Percentiles rank a stretch among this genome's conserved stretches.
These are phyloP conservation scores for Pythium volutum DNA, from an alignment of 352 stramenopile genomes.

Conservation along the genomic window DNA sequence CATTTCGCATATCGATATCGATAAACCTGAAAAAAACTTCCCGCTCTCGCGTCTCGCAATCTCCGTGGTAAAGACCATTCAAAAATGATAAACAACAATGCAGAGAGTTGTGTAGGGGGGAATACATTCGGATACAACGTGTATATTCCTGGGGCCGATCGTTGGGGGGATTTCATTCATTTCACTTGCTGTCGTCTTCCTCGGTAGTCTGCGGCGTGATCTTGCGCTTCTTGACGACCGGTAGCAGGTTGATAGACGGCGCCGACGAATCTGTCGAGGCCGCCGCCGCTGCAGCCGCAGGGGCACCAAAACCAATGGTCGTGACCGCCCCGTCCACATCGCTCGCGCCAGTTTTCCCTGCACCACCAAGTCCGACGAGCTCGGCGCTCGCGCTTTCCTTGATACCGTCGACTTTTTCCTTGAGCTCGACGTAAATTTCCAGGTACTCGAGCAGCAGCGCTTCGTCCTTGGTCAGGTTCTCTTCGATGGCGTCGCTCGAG, in stretches of 20 bases:
- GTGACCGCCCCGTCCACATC: conserved; percentile 32
- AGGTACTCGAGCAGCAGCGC: conserved; percentile 72
- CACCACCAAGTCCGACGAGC: conserved; percentile 4
- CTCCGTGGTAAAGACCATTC: too few relatives aligned
- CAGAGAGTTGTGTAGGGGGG: too few relatives aligned
- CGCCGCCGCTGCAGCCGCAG: conserved; percentile 6
- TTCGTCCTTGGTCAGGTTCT: conserved; percentile 33
- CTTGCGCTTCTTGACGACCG: conserved; percentile 70
- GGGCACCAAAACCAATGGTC: conserved; percentile 63
- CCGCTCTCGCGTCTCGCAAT: too few relatives aligned
- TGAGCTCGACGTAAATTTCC: conserved; percentile 84
- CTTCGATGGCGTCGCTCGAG: conserved; percentile 16
- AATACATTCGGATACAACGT: too few relatives aligned
- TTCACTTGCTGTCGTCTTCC: conserved; percentile 14
- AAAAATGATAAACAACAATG: too few relatives aligned
- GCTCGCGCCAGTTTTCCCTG: not conserved
- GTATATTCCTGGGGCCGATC: too few relatives aligned
- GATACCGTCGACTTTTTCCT: conserved; percentile 83
- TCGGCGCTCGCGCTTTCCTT: conserved; percentile 43
- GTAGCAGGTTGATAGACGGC: conserved; percentile 58
- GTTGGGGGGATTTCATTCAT: not conserved
- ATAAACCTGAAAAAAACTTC: too few relatives aligned
- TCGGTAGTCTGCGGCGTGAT: conserved; percentile 28
- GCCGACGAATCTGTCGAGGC: conserved; percentile 1
- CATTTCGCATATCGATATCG: too few relatives aligned